Conservation (phyloP, 192 early-diverging fungal species). For the Geranomyces michiganensis region DNA sequence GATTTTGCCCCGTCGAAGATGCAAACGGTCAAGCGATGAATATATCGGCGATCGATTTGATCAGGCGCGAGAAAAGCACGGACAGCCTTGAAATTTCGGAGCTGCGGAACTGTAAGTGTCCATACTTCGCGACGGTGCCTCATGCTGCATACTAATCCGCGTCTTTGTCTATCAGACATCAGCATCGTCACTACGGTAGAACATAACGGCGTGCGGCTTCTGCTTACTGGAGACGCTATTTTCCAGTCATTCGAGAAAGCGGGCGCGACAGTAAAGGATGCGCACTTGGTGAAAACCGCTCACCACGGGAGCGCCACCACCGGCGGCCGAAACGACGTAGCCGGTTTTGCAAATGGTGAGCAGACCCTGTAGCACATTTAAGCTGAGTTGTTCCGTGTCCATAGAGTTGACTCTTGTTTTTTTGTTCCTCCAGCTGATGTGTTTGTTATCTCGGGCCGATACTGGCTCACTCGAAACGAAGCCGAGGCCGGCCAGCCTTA, state of each 20-base stretch:
- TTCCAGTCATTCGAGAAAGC: not conserved
- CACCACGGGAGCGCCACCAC: slow-evolving; percentile 9
- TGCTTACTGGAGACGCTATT: slow-evolving; percentile 14
- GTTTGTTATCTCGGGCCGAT: not conserved
- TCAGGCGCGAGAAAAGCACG: too few species aligned
- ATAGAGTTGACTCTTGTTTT: too few species aligned
- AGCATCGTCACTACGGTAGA: not conserved
- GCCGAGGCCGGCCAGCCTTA: not conserved
- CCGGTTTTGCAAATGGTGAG: not conserved
- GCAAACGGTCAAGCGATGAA: not conserved
- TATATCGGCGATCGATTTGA: not conserved
- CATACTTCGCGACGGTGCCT: not conserved
- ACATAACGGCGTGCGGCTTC: slow-evolving; percentile 1
- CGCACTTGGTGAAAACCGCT: not conserved
- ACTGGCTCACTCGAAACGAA: not conserved
- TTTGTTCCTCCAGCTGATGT: not conserved
- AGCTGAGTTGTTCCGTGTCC: too few species aligned
- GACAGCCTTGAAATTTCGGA: not conserved
- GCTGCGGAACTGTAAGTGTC: not conserved
- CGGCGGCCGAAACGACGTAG: not conserved
- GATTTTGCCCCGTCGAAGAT: not conserved
- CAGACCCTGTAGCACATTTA: too few species aligned
- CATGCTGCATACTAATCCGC: not conserved
- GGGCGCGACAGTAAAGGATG: not conserved
- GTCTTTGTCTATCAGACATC: not conserved